Percentiles rank a stretch among this genome's conserved stretches.
These are phyloP conservation scores for Echria macrotheca DNA, from an alignment of 495 filamentous ascomycete genomes.

Conservation along the genomic window DNA sequence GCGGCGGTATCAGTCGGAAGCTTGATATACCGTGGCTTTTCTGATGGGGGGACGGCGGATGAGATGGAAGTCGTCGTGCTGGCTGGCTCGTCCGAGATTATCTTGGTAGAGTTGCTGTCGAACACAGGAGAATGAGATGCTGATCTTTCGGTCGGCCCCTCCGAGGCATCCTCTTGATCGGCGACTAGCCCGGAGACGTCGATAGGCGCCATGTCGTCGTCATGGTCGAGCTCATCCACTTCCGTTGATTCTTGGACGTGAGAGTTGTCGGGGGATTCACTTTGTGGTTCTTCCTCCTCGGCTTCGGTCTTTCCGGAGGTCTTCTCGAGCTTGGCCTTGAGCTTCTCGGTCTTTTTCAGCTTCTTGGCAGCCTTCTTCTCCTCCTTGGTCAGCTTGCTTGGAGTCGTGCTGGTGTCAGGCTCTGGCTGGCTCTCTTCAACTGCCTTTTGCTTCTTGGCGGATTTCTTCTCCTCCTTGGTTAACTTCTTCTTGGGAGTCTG, in stretches of 20 bases:
- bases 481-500: slow-evolving; percentile 34
- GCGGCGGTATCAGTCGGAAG: slow-evolving; percentile 59
- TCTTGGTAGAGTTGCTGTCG: slow-evolving; percentile 44
- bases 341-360: slow-evolving; percentile 23
- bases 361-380: slow-evolving; percentile 24
- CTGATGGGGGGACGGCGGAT: slow-evolving; percentile 57
- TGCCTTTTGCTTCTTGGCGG: slow-evolving; percentile 27
- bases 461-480: slow-evolving; percentile 33
- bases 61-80: slow-evolving; percentile 70
- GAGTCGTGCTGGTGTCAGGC: background rate
- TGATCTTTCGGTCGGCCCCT: slow-evolving; percentile 43
- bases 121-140: slow-evolving; percentile 58
- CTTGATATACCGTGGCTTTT: slow-evolving; percentile 49
- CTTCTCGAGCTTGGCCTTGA: slow-evolving; percentile 18
- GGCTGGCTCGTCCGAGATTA: slow-evolving; percentile 35
- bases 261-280: no score
- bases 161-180: slow-evolving; percentile 42
- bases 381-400: slow-evolving; percentile 25
- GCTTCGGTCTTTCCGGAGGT: slow-evolving; percentile 16
- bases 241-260: slow-evolving; percentile 22
- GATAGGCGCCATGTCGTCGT: slow-evolving; percentile 33
- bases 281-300: no score
- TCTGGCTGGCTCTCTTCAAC: slow-evolving; percentile 10
- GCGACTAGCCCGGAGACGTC: slow-evolving; percentile 43
- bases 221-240: slow-evolving; percentile 13